phyloP scores from a whole-genome alignment of 495 filamentous ascomycete genomes.

The Tuber melanosporum region DNA sequence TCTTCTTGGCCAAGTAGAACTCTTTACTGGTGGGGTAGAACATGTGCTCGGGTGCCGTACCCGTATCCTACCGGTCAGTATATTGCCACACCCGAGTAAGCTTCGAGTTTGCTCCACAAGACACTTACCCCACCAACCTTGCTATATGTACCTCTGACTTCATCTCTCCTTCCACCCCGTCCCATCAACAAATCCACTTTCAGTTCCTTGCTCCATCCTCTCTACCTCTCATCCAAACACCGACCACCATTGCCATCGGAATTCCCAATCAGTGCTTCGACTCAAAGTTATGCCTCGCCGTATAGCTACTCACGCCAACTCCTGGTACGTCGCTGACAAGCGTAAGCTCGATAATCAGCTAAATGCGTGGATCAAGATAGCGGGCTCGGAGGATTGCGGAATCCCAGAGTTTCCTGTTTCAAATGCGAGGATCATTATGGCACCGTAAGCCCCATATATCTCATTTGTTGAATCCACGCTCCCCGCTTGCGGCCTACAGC shows the following conservation, averaged over 20 bases:
- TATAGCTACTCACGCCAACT: slow-evolving; percentile 62
- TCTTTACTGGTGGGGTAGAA: too few relatives aligned
- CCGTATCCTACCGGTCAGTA: too few relatives aligned
- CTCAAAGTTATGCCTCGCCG: slow-evolving; percentile 52
- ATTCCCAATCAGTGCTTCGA: not conserved
- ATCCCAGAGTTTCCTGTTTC: slow-evolving; percentile 55
- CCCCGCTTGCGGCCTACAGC: not conserved
- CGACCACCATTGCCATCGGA: not conserved
- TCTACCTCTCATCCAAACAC: not conserved
- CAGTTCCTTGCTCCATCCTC: not conserved
- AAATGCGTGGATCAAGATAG: slow-evolving; percentile 62
- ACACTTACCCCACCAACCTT: not conserved
- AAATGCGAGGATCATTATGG: slow-evolving; percentile 84
- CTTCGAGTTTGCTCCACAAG: not conserved
- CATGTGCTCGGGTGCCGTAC: too few relatives aligned
- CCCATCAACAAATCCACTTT: not conserved
- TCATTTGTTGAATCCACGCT: not conserved
- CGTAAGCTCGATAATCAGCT: slow-evolving; percentile 61
- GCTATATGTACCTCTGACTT: not conserved
- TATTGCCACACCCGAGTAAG: not conserved
- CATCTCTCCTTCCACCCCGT: not conserved
- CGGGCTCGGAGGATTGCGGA: slow-evolving; percentile 48
- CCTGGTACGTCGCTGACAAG: slow-evolving; percentile 72
- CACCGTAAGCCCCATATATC: slow-evolving; percentile 63
- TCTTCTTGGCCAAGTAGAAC: too few relatives aligned